Base-by-base conservation (phyloP, 2,329 filamentous ascomycete species). In the Colletotrichum godetiae region DNA sequence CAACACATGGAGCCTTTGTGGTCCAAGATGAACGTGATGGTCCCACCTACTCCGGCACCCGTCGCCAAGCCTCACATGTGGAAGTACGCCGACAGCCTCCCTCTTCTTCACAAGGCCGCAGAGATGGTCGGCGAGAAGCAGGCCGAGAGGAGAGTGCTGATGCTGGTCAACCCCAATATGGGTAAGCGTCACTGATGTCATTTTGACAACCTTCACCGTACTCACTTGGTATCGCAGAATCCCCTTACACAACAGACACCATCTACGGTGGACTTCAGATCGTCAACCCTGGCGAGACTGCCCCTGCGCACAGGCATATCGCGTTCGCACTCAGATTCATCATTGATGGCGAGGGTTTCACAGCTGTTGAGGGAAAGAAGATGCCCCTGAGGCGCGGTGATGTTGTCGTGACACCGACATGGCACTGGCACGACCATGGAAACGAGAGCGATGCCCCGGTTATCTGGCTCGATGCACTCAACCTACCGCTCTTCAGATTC, bases 401-500 rank as follows among this genome's bases (percentile, higher is more conserved):
- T 74, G 86, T 91, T 1, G 87, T 91, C 15, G 79, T 90, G 0
- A 91, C 89, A 0, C 89, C 88, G 0, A 86, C 84, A 0, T 91
- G 89, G 89, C 86, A 89, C 76, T 91, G 87, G 84, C 89, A 90
- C 73, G 89, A 91, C 72, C 89, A 91, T 69, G 89, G 89, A 3
- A 90, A 90, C 60, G 88, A 91, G 69, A 86, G 88, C 10, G 81
- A 82, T 1, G 82, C 82, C 1, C 87, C 88, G 0, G 86, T 90
- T 78, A 86, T 91, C 33, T 91, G 89, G 89, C 81, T 91, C 1
- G 89, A 91, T 76, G 87, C 85, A 4, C 78, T 91, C 1, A 87
- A 91, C 78, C 77, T 91, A 1, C 88, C 89, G 0, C 79, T 84
- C 3, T 90, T 88, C 76, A 80, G 81, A 1, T 85, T 86, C 73